phyloP scores from a whole-genome alignment of 208 protist species.

The Acanthamoeba triangularis region DNA sequence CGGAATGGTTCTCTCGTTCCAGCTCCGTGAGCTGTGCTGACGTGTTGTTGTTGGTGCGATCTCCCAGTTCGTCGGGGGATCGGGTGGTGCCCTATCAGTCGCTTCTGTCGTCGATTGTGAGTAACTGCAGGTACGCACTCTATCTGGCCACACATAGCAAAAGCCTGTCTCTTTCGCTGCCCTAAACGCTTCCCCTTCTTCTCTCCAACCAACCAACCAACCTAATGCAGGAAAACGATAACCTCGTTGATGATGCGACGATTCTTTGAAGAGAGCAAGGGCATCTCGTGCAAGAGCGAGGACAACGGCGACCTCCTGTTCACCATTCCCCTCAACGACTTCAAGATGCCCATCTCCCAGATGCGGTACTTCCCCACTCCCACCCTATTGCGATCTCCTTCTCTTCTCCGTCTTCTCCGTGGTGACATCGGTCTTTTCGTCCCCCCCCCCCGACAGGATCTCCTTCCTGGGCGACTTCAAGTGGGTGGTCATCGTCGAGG shows the following conservation, averaged over 20 bases:
- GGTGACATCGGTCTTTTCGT: neutral
- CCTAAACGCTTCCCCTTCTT: no score
- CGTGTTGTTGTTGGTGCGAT: neutral
- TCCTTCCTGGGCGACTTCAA: constrained; percentile 45
- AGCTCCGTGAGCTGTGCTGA: neutral
- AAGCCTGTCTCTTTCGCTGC: no score
- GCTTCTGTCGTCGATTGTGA: constrained; percentile 56
- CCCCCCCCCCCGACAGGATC: neutral
- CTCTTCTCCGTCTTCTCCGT: neutral
- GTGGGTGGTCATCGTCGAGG: constrained; percentile 39
- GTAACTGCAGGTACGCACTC: constrained; percentile 21
- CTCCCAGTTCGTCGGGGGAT: constrained; percentile 2
- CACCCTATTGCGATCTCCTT: neutral
- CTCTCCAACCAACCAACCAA: no score
- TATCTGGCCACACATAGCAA: no score
- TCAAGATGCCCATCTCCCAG: constrained; percentile 42
- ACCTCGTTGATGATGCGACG: constrained; percentile 53
- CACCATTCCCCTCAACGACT: constrained; percentile 40
- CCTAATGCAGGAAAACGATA: constrained; percentile 12
- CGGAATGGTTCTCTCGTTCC: no score
- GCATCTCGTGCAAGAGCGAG: constrained; percentile 1
- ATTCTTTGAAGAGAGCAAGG: constrained; percentile 64
- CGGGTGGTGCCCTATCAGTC: constrained; percentile 60
- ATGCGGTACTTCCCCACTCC: constrained; percentile 1
- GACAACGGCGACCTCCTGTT: constrained; percentile 56